Evolutionary conservation across 1,284 basidiomycete genomes (phyloP).

Genomic region (Afroboletus lepidellus): DNA sequence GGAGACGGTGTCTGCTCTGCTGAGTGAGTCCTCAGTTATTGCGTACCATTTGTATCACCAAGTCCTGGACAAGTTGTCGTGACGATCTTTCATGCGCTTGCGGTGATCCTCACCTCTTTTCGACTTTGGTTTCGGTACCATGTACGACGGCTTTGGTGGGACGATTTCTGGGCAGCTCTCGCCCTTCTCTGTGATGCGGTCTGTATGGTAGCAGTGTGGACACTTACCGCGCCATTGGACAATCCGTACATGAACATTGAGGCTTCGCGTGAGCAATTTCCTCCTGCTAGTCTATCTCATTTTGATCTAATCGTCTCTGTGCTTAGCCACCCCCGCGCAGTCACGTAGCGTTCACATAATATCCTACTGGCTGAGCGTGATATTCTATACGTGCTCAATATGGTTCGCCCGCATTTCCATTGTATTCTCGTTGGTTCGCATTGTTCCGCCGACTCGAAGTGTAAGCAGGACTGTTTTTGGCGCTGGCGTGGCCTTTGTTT

Average conservation of each 20-base stretch:
- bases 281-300: background rate
- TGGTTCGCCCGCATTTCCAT: slow-evolving; percentile 36
- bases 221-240: slow-evolving; percentile 17
- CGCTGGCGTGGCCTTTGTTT: slow-evolving; percentile 7
- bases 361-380: slow-evolving; percentile 21
- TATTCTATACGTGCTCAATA: slow-evolving; percentile 25
- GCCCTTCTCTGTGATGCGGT: slow-evolving; percentile 16
- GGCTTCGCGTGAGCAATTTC: slow-evolving; percentile 14
- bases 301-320: background rate
- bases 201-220: slow-evolving; percentile 16
- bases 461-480: background rate
- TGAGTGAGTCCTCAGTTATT: slow-evolving; percentile 15
- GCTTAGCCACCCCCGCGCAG: slow-evolving; percentile 10
- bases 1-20: slow-evolving; percentile 12
- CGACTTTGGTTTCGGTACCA: slow-evolving; percentile 30
- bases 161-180: slow-evolving; percentile 29
- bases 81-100: slow-evolving; percentile 22
- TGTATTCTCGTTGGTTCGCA: slow-evolving; percentile 25
- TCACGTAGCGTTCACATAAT: slow-evolving; percentile 22
- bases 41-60: background rate
- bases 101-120: slow-evolving; percentile 21
- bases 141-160: slow-evolving; percentile 29
- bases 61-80: slow-evolving; percentile 15
- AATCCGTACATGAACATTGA: slow-evolving; percentile 7
- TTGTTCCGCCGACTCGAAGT: slow-evolving; percentile 22